Conservation (phyloP, 306 rosid species). For the Herpetospermum pedunculosum region DNA sequence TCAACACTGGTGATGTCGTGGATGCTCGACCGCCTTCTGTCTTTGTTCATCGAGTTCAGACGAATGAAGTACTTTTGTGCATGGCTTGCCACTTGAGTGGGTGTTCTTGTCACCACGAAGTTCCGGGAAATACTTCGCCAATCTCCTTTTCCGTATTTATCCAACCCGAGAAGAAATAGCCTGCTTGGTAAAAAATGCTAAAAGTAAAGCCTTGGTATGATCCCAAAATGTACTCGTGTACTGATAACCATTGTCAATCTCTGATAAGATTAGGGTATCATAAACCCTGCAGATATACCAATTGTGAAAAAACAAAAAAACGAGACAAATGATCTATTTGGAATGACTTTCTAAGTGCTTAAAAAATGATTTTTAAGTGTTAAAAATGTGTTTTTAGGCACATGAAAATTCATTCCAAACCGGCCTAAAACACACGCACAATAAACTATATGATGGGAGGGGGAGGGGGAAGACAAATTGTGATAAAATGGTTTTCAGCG, state of each 20-base stretch:
- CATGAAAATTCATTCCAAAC: too few species aligned
- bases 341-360: too few species aligned
- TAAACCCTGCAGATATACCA: background rate
- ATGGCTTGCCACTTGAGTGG: conserved; percentile 93
- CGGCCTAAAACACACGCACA: too few species aligned
- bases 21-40: conserved; percentile 86
- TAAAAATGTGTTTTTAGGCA: too few species aligned
- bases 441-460: too few species aligned
- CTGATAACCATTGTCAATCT: background rate
- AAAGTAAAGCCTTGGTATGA: background rate
- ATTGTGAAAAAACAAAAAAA: background rate
- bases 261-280: background rate
- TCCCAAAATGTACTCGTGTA: background rate
- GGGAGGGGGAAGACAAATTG: too few species aligned
- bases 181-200: conserved; percentile 22
- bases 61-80: conserved; percentile 94
- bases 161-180: conserved; percentile 87
- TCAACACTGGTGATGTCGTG: conserved; percentile 75
- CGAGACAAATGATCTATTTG: too few species aligned
- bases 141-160: conserved; percentile 82
- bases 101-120: conserved; percentile 85
- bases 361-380: too few species aligned
- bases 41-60: conserved; percentile 83
- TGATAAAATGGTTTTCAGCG: too few species aligned
- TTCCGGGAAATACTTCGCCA: conserved; percentile 90